Conservation (phyloP, 116 monocot species). For the Papilionanthe hybrid region DNA sequence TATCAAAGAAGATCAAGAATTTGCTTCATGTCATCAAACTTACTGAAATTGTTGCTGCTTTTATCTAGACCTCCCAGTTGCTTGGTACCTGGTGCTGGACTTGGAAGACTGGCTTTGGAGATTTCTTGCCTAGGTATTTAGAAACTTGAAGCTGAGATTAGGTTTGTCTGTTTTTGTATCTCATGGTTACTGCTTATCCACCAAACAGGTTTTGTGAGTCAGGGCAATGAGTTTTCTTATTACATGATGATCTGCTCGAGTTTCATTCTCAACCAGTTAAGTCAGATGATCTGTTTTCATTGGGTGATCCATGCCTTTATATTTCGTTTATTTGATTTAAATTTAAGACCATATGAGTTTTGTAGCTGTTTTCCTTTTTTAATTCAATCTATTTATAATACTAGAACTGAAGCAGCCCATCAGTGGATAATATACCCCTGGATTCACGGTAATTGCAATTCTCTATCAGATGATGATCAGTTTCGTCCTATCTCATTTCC, state of each 20-base stretch:
- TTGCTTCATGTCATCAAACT: neutral
- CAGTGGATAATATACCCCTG: conserved; percentile 94
- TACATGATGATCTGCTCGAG: conserved; percentile 99
- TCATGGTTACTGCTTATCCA: neutral
- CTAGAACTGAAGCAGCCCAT: conserved; percentile 56
- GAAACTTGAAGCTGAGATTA: neutral
- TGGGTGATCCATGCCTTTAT: neutral
- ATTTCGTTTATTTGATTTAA: neutral
- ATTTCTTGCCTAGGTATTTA: conserved; percentile 85
- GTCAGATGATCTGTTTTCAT: conserved; percentile 15
- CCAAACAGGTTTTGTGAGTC: conserved; percentile 66
- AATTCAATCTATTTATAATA: conserved; percentile 12
- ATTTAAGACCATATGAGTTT: neutral
- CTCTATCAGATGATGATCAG: conserved; percentile 80
- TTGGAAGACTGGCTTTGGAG: conserved; percentile 90
- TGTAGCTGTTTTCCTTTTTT: neutral
- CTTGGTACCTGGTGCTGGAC: conserved; percentile 96
- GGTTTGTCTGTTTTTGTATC: neutral
- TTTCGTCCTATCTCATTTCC: conserved; percentile 82
- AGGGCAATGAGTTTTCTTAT: conserved; percentile 98
- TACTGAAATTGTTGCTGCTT: neutral
- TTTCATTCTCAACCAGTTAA: conserved; percentile 95
- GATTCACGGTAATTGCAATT: conserved; percentile 96
- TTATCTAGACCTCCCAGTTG: conserved; percentile 71
- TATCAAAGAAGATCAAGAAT: neutral